Evolutionary conservation across 1,284 basidiomycete genomes (phyloP), one percentile per base, ranked within the genome.

Genomic region (Termitomyces sp.): DNA sequence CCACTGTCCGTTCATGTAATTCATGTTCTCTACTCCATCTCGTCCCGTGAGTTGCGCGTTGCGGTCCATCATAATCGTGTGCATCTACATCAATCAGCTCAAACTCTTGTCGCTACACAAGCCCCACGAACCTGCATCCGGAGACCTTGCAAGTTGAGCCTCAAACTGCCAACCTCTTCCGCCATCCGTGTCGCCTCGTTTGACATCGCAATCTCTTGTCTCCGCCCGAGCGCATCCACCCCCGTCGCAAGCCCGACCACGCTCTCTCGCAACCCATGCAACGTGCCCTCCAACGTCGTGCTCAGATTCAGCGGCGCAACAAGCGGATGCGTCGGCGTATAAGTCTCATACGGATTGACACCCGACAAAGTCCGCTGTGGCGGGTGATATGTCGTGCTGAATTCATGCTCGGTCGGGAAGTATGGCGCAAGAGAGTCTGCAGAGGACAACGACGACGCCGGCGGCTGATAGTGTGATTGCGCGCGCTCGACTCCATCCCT

Each of bases 101-200:
- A n/a, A 34, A 43, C 7, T 51, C 38, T 39, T 38, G 6, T 36
- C 2, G 30, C 46, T 3, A 30, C 6, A 21, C 47, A 31, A 68
- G 5, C 42, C 13, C 10, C 74, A 26, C 24, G 24, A 59, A 89
- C 84, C 78, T 92, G 91, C 80, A 92, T 88, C 45, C 91, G 76
- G 57, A 94, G 70, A 0, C 90, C 89, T 58, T 90, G 85, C 43
- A 93, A 78, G 50, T 82, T 85, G 19, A 82, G 86, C 54, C 88
- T 78, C 54, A 94, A 64, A 9, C 84, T 82, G 56, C 83, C 82
- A 28, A 92, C 76, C 65, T 94, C 91, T 62, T 93, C 91, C 50
- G 82, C 82, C 48, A 88, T 74, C 48, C 90, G 75, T 63, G 90
- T 73, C 42, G 77, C 80, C 68, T 92, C 90, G 53, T 90, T 87